A percentile compares a stretch with the other conserved stretches of the same genome.
These are phyloP conservation scores for Sindora glabra DNA, from an alignment of 306 rosid species.

Conservation along the genomic window DNA sequence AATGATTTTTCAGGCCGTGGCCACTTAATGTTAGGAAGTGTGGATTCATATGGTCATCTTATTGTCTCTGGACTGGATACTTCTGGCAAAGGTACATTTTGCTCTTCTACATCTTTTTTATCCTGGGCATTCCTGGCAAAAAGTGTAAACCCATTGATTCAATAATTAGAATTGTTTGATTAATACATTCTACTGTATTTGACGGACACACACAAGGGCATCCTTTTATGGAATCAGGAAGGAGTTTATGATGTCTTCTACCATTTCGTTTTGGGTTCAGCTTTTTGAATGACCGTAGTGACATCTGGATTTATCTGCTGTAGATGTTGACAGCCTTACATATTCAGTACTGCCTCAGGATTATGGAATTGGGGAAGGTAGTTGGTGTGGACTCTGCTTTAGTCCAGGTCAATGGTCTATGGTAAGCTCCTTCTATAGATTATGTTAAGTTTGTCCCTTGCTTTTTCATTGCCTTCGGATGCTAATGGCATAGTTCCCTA, in stretches of 20 bases:
- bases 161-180: neutral
- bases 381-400: slow-evolving; percentile 93
- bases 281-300: slow-evolving; percentile 16
- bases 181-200: neutral
- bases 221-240: too few relatives aligned
- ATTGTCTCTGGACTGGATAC: slow-evolving; percentile 76
- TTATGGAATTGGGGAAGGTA: slow-evolving; percentile 71
- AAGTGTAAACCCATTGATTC: neutral
- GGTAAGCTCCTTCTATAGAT: slow-evolving; percentile 38
- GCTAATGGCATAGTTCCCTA: neutral
- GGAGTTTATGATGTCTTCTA: too few relatives aligned
- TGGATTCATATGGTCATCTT: slow-evolving; percentile 81
- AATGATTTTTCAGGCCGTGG: slow-evolving; percentile 45
- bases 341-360: slow-evolving; percentile 73
- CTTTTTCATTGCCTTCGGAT: neutral
- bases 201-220: neutral
- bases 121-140: neutral
- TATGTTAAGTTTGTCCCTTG: neutral
- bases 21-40: slow-evolving; percentile 68
- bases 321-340: slow-evolving; percentile 67
- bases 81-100: slow-evolving; percentile 49
- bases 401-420: slow-evolving; percentile 62
- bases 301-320: slow-evolving; percentile 19
- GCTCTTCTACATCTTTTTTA: neutral
- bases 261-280: too few relatives aligned